Evolutionary conservation across 1,284 basidiomycete species (phyloP), one percentile per base, ranked within the genome.

Genomic region (Pseudozyma sp.): DNA sequence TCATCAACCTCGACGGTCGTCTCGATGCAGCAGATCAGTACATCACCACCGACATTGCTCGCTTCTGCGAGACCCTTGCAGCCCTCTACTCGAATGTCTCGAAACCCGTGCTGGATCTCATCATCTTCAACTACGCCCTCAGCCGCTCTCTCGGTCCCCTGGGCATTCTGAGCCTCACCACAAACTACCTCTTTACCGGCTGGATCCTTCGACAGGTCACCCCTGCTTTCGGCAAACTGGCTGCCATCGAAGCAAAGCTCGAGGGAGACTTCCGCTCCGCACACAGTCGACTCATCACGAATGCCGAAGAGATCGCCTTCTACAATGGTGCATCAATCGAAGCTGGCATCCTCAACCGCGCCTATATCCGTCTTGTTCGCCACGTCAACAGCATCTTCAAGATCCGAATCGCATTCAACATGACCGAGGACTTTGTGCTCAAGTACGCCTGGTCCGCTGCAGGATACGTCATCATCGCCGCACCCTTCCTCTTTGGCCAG

Each of bases 241-340:
- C 94, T 0, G 93, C 93, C 1, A 89, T 93, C 5, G 94, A 97
- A 83, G 93, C 94, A 0, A 90, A 91, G 47, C 81, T 89, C 8
- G 88, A 89, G 81, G 96, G 96, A 14, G 94, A 97, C 78, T 98
- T 97, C 82, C 88, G 95, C 35, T 90, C 91, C 0, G 95, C 94
- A 0, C 91, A 98, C 83, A 91, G 92, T 0, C 86, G 95, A 29
- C 89, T 97, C 5, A 94, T 93, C 4, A 88, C 94, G 67, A 95
- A 97, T 80, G 90, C 92, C 14, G 95, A 99, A 84, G 95, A 99
- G 85, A 89, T 99, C 47, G 94, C 95, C 0, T 98, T 99, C 83
- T 99, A 99, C 85, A 91, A 94, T 68, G 95, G 95, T 0, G 94
- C 94, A 0, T 85, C 87, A 4, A 88, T 92, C 40, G 95, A 99